A percentile compares a stretch with the other conserved stretches of the same genome.
These are phyloP conservation scores for Rhizophora mangle DNA, from an alignment of 345 rosid genomes.

Conservation along the genomic window DNA sequence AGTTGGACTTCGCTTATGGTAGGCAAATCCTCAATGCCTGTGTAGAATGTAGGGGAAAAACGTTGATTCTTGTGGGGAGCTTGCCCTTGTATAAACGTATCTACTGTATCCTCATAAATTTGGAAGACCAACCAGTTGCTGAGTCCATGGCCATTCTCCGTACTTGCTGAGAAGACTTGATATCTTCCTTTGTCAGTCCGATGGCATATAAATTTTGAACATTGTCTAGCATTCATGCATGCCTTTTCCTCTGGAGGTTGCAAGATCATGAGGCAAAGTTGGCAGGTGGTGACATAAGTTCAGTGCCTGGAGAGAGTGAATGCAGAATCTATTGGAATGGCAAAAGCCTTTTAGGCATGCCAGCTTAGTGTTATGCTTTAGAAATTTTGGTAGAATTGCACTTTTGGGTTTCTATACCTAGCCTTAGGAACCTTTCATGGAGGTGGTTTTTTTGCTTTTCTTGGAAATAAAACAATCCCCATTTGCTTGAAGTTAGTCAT, in stretches of 20 bases:
- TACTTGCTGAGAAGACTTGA: slow-evolving; percentile 23
- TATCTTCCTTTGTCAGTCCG: slow-evolving; percentile 18
- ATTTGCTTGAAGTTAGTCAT: slow-evolving; percentile 12
- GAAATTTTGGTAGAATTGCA: slow-evolving; percentile 45
- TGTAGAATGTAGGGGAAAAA: slow-evolving; percentile 19
- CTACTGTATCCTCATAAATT: slow-evolving; percentile 27
- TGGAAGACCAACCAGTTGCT: slow-evolving; percentile 20
- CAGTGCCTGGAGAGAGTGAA: slow-evolving; percentile 15
- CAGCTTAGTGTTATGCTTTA: slow-evolving; percentile 29
- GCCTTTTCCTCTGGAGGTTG: slow-evolving; percentile 14
- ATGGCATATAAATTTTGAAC: slow-evolving; percentile 34
- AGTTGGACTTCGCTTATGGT: slow-evolving; percentile 22
- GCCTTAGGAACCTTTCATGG: slow-evolving; percentile 25
- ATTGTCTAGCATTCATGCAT: slow-evolving; percentile 24
- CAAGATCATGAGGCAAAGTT: slow-evolving; percentile 15
- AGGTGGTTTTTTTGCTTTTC: slow-evolving; percentile 12
- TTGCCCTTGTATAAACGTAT: slow-evolving; percentile 14
- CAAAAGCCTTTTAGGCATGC: slow-evolving; percentile 8
- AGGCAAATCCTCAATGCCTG: slow-evolving; percentile 18
- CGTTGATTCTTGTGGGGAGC: slow-evolving; percentile 21
- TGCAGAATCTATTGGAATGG: neutral
- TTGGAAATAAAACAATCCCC: slow-evolving; percentile 24
- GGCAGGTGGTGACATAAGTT: slow-evolving; percentile 20
- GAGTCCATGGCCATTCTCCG: slow-evolving; percentile 20
- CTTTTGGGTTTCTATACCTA: slow-evolving; percentile 17